These are phyloP conservation scores for Colletotrichum echinochloae DNA, from an alignment of 2,329 filamentous ascomycete species.

Conservation along the genomic window DNA sequence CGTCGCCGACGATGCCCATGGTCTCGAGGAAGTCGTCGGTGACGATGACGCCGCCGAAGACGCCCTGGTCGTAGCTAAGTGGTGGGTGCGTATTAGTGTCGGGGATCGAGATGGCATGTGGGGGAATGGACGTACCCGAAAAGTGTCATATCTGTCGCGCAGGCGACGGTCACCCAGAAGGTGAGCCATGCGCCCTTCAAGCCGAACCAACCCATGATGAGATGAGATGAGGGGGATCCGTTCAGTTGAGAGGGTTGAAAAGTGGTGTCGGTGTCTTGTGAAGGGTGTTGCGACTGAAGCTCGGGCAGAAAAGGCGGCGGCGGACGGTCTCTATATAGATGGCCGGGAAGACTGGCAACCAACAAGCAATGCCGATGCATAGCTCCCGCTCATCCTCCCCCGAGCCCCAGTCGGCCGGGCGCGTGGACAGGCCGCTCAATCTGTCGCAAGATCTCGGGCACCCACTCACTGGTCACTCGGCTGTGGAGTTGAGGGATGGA, in stretches of 20 bases:
- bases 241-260: too few relatives aligned
- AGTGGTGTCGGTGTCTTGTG: background rate
- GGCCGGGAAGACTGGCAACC: conserved; percentile 14
- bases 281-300: background rate
- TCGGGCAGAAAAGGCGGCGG: background rate
- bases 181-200: conserved; percentile 38
- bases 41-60: conserved; percentile 61
- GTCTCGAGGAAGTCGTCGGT: conserved; percentile 57
- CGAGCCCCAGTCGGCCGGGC: background rate
- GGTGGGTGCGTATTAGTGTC: background rate
- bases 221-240: too few relatives aligned
- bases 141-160: conserved; percentile 45
- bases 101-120: background rate
- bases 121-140: conserved; percentile 42
- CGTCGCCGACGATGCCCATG: conserved; percentile 55
- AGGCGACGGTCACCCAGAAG: conserved; percentile 40
- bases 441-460: conserved; percentile 18
- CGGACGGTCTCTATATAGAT: conserved; percentile 29
- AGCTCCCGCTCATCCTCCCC: background rate
- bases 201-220: conserved; percentile 36
- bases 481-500: background rate
- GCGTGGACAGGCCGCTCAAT: conserved; percentile 25
- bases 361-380: background rate
- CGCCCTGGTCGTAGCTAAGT: conserved; percentile 60
- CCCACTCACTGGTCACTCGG: background rate